Percentiles rank a stretch among this genome's conserved stretches.
Conservation (phyloP, 192 early-diverging fungal species). For the Backusella psychrophila region DNA sequence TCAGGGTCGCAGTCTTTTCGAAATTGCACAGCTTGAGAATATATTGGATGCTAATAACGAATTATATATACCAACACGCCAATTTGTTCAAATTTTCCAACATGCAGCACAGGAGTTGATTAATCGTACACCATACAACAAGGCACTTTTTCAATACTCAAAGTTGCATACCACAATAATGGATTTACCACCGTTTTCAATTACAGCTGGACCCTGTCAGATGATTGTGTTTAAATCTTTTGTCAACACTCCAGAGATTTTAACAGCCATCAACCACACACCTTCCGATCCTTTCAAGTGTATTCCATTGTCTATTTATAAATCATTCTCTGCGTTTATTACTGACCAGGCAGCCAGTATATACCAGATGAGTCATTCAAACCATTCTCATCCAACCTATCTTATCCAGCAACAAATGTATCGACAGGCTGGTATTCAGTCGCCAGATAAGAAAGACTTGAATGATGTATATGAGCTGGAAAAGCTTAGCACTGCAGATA, state of each 20-base stretch:
- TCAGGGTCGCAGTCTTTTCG: not conserved
- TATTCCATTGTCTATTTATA: constrained; percentile 15
- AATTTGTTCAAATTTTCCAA: constrained; percentile 10
- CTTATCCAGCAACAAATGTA: constrained; percentile 9
- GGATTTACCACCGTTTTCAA: constrained; percentile 29
- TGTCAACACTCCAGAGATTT: constrained; percentile 16
- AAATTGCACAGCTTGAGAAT: not conserved
- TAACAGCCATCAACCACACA: constrained; percentile 21
- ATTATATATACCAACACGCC: not conserved
- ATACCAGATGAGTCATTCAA: constrained; percentile 2
- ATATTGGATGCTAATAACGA: not conserved
- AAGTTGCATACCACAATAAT: constrained; percentile 19
- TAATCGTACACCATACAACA: constrained; percentile 6
- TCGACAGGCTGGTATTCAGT: not conserved
- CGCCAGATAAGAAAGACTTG: not conserved
- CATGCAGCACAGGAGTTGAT: constrained; percentile 9
- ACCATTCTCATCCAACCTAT: constrained; percentile 1
- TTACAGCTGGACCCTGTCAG: constrained; percentile 22
- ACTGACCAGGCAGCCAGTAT: constrained; percentile 17
- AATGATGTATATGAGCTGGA: not conserved
- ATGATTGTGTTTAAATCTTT: constrained; percentile 30
- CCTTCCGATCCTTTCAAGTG: constrained; percentile 14
- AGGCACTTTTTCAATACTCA: constrained; percentile 10
- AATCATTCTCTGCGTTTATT: constrained; percentile 7
- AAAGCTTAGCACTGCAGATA: not conserved